Conservation (phyloP, 257 asterid species). For the Echium plantagineum region DNA sequence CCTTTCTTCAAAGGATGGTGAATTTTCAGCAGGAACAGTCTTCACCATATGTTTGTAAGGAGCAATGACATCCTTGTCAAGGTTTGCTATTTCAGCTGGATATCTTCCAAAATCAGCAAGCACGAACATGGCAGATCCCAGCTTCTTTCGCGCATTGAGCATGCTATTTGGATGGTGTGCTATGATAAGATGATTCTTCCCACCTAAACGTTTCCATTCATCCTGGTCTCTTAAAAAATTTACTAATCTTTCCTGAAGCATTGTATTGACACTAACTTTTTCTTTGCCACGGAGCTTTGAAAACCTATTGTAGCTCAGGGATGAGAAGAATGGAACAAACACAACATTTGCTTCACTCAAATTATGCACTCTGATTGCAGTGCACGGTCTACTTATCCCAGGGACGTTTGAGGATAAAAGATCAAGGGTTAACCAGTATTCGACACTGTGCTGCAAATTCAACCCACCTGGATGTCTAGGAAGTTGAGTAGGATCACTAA, state of each 20-base stretch:
- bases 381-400: constrained; percentile 34
- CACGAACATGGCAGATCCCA: constrained; percentile 43
- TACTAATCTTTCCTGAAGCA: constrained; percentile 44
- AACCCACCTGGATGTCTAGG: constrained; percentile 63
- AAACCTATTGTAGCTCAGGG: constrained; percentile 49
- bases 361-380: constrained; percentile 33
- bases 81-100: constrained; percentile 32
- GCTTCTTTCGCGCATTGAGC: constrained; percentile 36
- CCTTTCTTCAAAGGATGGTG: constrained; percentile 30
- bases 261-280: constrained; percentile 21
- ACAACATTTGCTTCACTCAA: constrained; percentile 39
- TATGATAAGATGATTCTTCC: constrained; percentile 48
- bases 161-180: constrained; percentile 67
- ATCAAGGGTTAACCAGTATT: constrained; percentile 62
- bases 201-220: constrained; percentile 43
- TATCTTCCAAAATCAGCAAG: too few species aligned
- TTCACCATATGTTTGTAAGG: constrained; percentile 74
- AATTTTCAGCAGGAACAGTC: constrained; percentile 18
- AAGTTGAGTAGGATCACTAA: constrained; percentile 13
- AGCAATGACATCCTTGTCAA: constrained; percentile 58
- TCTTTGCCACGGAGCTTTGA: constrained; percentile 27
- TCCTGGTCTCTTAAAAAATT: constrained; percentile 26
- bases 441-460: constrained; percentile 56
- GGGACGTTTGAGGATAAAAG: constrained; percentile 37
- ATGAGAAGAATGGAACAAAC: constrained; percentile 57